Conservation (phyloP, 2,329 filamentous ascomycete genomes). For the Fusarium praegraminearum region DNA sequence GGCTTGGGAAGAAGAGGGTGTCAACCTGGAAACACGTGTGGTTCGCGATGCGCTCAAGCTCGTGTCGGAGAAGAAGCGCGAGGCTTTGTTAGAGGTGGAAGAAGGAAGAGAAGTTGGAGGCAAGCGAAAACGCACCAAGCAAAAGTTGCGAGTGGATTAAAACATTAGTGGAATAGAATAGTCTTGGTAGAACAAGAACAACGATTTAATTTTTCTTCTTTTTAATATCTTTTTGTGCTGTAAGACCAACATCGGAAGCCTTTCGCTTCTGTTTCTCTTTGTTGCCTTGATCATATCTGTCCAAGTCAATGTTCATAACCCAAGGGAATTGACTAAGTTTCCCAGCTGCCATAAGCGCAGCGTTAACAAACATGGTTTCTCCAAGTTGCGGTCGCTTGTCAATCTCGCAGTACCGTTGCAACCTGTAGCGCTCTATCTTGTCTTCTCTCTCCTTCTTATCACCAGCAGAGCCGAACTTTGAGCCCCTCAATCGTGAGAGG, state of each 20-base stretch:
- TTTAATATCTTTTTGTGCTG: too few relatives aligned
- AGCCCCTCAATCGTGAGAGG: conserved; percentile 36
- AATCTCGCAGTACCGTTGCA: conserved; percentile 27
- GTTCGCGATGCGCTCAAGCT: conserved; percentile 86
- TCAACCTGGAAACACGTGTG: conserved; percentile 93
- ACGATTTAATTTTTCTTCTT: too few relatives aligned
- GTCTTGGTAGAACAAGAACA: too few relatives aligned
- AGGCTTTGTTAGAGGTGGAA: conserved; percentile 90
- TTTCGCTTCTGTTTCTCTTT: too few relatives aligned
- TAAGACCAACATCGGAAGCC: too few relatives aligned
- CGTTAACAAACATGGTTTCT: conserved; percentile 38
- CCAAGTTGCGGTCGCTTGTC: background rate
- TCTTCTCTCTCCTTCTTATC: background rate
- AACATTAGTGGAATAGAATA: background rate
- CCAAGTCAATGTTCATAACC: conserved; percentile 31
- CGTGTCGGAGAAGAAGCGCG: conserved; percentile 95
- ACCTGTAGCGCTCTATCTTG: background rate
- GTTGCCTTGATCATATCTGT: background rate
- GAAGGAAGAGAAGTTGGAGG: conserved; percentile 91
- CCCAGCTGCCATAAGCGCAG: conserved; percentile 11
- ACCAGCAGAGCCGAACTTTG: background rate
- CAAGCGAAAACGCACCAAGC: conserved; percentile 75
- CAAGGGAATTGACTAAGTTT: conserved; percentile 23
- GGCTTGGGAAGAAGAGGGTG: conserved; percentile 88
- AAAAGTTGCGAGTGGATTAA: conserved; percentile 62